Evolutionary conservation across 441 rosid species (phyloP).

Genomic region (Euphorbia celastroides): DNA sequence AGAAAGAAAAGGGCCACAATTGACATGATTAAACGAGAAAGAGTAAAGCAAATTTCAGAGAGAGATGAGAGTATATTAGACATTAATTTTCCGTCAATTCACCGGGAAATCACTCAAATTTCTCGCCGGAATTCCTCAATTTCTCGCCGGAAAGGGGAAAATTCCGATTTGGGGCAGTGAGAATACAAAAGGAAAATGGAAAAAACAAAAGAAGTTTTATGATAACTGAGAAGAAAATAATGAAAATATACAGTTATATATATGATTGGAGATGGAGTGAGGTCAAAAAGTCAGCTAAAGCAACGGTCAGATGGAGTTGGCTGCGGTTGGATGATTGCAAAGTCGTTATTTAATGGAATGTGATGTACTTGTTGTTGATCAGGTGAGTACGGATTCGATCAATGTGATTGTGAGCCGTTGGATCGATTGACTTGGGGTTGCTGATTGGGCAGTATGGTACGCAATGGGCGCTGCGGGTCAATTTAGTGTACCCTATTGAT

Average conservation of each 20-base stretch:
- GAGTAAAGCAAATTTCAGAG: slow-evolving; percentile 51
- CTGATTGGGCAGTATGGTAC: too few relatives aligned
- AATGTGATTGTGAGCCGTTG: slow-evolving; percentile 2
- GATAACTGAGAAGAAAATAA: background rate
- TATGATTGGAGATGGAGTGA: background rate
- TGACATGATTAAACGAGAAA: slow-evolving; percentile 54
- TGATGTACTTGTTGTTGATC: background rate
- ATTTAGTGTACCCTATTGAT: background rate
- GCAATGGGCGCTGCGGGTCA: background rate
- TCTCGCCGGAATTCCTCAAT: background rate
- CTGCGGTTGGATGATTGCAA: slow-evolving; percentile 5
- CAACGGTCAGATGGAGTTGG: slow-evolving; percentile 16
- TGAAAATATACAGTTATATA: background rate
- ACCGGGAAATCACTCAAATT: slow-evolving; percentile 12
- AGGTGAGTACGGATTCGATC: background rate
- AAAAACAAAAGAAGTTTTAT: background rate
- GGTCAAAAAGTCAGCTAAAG: slow-evolving; percentile 19
- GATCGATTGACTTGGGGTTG: slow-evolving; percentile 7
- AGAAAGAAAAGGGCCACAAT: slow-evolving; percentile 56
- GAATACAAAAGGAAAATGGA: background rate
- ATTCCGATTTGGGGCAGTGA: background rate
- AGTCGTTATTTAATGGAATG: background rate
- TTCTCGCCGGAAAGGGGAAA: background rate
- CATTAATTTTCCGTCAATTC: slow-evolving; percentile 24
- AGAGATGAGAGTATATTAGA: slow-evolving; percentile 49